A percentile compares a stretch with the other conserved stretches of the same genome.
Conservation (phyloP, 1,284 basidiomycete genomes). For the Heimioporus retisporus region DNA sequence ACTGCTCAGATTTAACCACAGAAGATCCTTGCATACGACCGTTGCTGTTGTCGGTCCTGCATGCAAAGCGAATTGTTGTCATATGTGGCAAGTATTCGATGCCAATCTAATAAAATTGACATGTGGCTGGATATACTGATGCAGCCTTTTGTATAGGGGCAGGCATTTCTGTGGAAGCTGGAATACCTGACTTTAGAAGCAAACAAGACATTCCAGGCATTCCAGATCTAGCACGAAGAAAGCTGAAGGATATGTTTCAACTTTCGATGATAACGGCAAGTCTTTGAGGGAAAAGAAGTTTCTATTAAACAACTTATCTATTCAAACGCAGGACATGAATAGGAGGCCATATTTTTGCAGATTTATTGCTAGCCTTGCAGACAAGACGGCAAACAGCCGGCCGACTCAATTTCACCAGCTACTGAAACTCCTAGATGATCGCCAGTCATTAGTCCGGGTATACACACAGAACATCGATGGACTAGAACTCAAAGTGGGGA, state of each 20-base stretch:
- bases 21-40: neutral
- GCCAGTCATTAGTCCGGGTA: neutral
- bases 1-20: neutral
- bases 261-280: slow-evolving; percentile 15
- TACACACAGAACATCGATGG: slow-evolving; percentile 29
- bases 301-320: neutral
- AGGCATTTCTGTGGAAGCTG: slow-evolving; percentile 16
- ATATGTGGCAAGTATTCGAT: neutral
- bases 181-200: slow-evolving; percentile 20
- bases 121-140: no score
- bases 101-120: neutral
- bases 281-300: neutral
- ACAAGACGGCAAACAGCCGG: neutral
- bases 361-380: slow-evolving; percentile 7
- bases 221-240: slow-evolving; percentile 2
- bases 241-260: slow-evolving; percentile 22
- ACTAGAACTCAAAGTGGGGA: slow-evolving; percentile 15
- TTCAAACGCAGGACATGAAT: neutral
- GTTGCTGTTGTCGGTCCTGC: neutral
- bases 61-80: neutral
- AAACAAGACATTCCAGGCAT: slow-evolving; percentile 9
- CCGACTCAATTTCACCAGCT: slow-evolving; percentile 25
- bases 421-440: slow-evolving; percentile 17
- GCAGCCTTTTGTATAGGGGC: neutral
- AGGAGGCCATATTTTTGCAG: neutral